Conservation (phyloP, 306 rosid species). For the Quercus gilva region DNA sequence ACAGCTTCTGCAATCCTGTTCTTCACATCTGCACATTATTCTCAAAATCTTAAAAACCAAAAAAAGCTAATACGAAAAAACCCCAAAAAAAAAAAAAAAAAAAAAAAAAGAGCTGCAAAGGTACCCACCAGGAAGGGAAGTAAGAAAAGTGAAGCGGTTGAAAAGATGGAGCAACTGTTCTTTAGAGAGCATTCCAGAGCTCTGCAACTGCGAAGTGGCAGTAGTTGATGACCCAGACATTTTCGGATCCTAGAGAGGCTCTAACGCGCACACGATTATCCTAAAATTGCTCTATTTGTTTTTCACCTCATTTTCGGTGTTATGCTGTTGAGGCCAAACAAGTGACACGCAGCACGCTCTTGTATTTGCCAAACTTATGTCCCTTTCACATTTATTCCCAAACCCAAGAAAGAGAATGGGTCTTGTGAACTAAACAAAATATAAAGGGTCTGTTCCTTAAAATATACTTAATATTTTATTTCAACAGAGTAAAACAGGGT, state of each 20-base stretch:
- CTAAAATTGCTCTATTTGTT: not conserved
- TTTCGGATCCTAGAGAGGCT: not conserved
- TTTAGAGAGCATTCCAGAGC: conserved; percentile 43
- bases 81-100: not conserved
- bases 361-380: not conserved
- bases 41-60: not conserved
- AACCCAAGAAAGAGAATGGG: not conserved
- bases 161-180: conserved; percentile 70
- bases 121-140: conserved; percentile 79
- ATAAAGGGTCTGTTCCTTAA: too few species aligned
- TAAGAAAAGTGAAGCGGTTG: conserved; percentile 55
- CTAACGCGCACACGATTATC: not conserved
- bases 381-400: not conserved
- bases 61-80: not conserved
- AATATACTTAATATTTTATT: not conserved
- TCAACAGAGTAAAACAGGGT: not conserved
- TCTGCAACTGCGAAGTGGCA: conserved; percentile 26
- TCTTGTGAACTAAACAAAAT: too few species aligned
- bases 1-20: conserved; percentile 71
- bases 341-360: too few species aligned
- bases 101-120: not conserved
- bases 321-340: not conserved
- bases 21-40: conserved; percentile 53
- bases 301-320: not conserved
- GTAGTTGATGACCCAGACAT: conserved; percentile 7